Evolutionary conservation across 495 filamentous ascomycete genomes (phyloP), one percentile per base, ranked within the genome.

Genomic region (Talaromyces adpressus): DNA sequence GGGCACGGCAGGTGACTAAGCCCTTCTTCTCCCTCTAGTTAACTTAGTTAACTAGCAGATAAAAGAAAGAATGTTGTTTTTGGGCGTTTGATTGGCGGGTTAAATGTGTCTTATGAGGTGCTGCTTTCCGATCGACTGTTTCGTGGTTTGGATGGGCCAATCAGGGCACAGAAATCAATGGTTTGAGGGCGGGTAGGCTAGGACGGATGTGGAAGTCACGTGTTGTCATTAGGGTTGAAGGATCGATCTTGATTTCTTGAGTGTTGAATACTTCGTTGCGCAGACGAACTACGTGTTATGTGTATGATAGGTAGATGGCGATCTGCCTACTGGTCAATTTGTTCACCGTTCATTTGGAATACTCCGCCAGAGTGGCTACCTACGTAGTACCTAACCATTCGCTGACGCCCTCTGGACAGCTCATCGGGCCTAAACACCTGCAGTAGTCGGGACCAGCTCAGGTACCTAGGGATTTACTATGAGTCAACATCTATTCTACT

Each of bases 1-100:
- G 52, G 11, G 23, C 18, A 29, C 52, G 53, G 53, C 23, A 56
- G 53, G 23, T 79, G 67, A 73, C 70, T 72, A 73, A 71, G 61
- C 67, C 41, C n/a, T n/a, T n/a, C n/a, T n/a, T n/a, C n/a, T n/a
- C n/a, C 25, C 25, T 4, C 25, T 29, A 62, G 62, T 12, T 52
- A 60, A 61, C n/a, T n/a, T n/a, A n/a, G n/a, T n/a, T n/a, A n/a
- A n/a, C n/a, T n/a, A n/a, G n/a, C n/a, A n/a, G 36, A 61, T 64
- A 69, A 67, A 69, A 68, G 68, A 57, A 64, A n/a, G 67, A 68
- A 65, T 61, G 54, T 59, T 59, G 62, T 62, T 57, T 64, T 69
- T 66, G 66, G 8, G 52, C 45, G 5, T 36, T 2, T 58, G 49
- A 62, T 62, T 65, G 52, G 66, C 65, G 65, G 63, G 4, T 58